Conservation (phyloP, 768 basidiomycete genomes). For the Hygrocybe coccinea region DNA sequence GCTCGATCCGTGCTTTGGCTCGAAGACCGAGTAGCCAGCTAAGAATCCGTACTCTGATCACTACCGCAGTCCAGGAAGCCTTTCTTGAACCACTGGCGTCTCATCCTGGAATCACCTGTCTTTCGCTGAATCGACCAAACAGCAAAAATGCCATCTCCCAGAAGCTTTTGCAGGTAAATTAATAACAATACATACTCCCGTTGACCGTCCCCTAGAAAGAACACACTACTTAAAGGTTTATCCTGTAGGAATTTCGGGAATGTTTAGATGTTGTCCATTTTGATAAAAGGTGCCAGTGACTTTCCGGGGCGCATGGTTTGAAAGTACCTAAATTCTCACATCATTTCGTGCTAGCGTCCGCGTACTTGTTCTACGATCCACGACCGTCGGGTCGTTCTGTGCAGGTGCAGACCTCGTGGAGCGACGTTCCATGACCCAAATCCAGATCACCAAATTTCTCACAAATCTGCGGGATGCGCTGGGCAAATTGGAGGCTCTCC, state of each 20-base stretch:
- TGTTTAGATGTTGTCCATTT: slow-evolving; percentile 62
- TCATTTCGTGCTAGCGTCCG: slow-evolving; percentile 48
- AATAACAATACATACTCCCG: not conserved
- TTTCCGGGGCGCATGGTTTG: not conserved
- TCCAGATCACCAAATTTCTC: slow-evolving; percentile 75
- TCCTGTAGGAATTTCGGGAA: slow-evolving; percentile 59
- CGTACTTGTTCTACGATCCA: slow-evolving; percentile 78
- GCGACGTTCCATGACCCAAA: slow-evolving; percentile 72
- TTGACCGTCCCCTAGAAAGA: slow-evolving; percentile 1
- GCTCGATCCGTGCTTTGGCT: not conserved
- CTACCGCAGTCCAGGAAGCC: slow-evolving; percentile 27
- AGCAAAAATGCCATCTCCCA: slow-evolving; percentile 86
- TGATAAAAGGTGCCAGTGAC: slow-evolving; percentile 52
- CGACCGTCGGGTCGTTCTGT: slow-evolving; percentile 76
- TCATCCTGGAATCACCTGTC: slow-evolving; percentile 61
- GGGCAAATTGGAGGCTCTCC: slow-evolving; percentile 70
- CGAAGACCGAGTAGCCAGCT: not conserved
- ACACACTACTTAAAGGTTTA: slow-evolving; percentile 8
- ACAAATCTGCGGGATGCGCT: slow-evolving; percentile 66
- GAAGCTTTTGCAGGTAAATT: slow-evolving; percentile 56
- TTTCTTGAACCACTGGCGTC: slow-evolving; percentile 50
- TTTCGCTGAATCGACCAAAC: slow-evolving; percentile 77
- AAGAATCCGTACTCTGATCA: not conserved
- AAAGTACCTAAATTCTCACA: not conserved
- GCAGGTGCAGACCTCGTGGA: slow-evolving; percentile 89